Conservation (phyloP, 805 yeast genomes). For the Cyberlindnera saturnus region DNA sequence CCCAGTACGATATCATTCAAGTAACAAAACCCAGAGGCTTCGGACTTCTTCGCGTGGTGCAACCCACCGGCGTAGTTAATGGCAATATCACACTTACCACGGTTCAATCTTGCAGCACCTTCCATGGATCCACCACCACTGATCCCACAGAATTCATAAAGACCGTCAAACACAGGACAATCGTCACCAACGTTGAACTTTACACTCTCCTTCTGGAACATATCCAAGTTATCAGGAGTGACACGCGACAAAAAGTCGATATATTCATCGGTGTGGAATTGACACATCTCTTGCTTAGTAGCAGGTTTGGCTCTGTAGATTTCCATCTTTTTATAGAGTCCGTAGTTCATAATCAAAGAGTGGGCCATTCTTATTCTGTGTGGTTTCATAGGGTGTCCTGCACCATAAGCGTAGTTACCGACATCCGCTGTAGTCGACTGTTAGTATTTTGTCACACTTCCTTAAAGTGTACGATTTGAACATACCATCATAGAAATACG, state of each 20-base stretch:
- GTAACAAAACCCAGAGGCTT: conserved; percentile 88
- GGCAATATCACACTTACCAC: conserved; percentile 85
- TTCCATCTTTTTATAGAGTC: conserved; percentile 94
- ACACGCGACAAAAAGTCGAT: conserved; percentile 87
- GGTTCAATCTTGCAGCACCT: conserved; percentile 76
- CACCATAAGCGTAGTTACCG: conserved; percentile 96
- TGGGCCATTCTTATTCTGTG: conserved; percentile 99
- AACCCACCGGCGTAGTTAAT: conserved; percentile 92
- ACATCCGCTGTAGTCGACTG: conserved; percentile 55
- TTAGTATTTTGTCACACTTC: not conserved
- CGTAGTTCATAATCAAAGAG: conserved; percentile 93
- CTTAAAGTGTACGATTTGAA: not conserved
- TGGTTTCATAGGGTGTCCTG: conserved; percentile 99
- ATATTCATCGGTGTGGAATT: conserved; percentile 96
- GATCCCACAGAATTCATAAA: conserved; percentile 69
- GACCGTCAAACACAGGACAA: conserved; percentile 78
- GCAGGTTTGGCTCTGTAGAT: conserved; percentile 92
- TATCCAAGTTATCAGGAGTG: conserved; percentile 85
- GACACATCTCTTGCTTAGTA: conserved; percentile 96
- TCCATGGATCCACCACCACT: conserved; percentile 89
- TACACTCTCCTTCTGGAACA: conserved; percentile 80
- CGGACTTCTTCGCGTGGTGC: conserved; percentile 88
- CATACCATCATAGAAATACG: conserved; percentile 64
- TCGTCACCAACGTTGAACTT: conserved; percentile 96
- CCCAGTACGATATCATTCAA: conserved; percentile 87